Evolutionary conservation across 495 filamentous ascomycete species (phyloP).

Genomic region (Platismatia glauca): DNA sequence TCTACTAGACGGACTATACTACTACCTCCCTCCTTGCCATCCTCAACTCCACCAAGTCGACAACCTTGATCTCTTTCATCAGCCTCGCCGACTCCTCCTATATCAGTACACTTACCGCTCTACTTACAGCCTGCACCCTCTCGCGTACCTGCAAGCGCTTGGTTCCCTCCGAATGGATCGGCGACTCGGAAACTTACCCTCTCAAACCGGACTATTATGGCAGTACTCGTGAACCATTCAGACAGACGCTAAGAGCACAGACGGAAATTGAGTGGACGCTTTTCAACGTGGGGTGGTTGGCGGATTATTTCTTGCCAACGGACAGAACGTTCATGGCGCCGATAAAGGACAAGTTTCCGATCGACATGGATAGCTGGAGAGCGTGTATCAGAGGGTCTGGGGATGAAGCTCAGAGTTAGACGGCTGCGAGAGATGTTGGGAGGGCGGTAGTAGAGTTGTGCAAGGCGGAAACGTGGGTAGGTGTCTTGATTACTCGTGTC

Average conservation of each 20-base stretch:
- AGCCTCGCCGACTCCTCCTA: constrained; percentile 39
- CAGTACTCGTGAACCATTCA: constrained; percentile 17
- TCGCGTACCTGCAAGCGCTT: constrained; percentile 23
- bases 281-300: constrained; percentile 24
- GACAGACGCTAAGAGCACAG: constrained; percentile 14
- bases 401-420: constrained; percentile 18
- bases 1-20: constrained; percentile 1
- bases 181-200: constrained; percentile 23
- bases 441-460: constrained; percentile 12
- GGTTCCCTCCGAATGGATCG: constrained; percentile 27
- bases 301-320: constrained; percentile 26
- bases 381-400: constrained; percentile 13
- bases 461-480: constrained; percentile 10
- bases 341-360: constrained; percentile 2
- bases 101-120: constrained; percentile 5
- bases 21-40: neutral
- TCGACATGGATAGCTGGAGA: constrained; percentile 9
- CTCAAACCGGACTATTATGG: constrained; percentile 21
- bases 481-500: neutral
- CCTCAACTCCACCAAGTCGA: constrained; percentile 5
- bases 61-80: constrained; percentile 7
- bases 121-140: constrained; percentile 21
- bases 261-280: constrained; percentile 22
- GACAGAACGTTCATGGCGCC: constrained; percentile 10
- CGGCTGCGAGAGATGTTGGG: constrained; percentile 13